These are phyloP conservation scores for Psilocybe cyanescens DNA, from an alignment of 768 basidiomycete genomes.

Conservation along the genomic window DNA sequence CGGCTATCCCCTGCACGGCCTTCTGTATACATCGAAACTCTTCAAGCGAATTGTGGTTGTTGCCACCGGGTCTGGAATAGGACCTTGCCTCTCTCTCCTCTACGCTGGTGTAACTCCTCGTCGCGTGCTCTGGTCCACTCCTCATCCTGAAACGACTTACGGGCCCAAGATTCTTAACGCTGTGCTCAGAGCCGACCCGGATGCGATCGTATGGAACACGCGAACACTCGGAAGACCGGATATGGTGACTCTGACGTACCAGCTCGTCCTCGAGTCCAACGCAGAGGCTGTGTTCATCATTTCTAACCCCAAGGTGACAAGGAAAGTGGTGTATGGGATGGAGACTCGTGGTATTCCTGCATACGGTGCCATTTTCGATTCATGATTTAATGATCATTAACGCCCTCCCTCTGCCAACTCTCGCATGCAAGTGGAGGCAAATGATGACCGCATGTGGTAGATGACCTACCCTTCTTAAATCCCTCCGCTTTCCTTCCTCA, in stretches of 20 bases:
- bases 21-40: constrained; percentile 50
- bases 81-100: constrained; percentile 43
- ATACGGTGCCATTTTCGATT: constrained; percentile 46
- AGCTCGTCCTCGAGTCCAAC: constrained; percentile 38
- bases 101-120: constrained; percentile 39
- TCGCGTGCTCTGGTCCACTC: constrained; percentile 46
- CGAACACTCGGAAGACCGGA: constrained; percentile 41
- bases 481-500: not conserved
- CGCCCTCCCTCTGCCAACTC: not conserved
- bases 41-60: constrained; percentile 57
- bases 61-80: constrained; percentile 59
- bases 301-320: constrained; percentile 43
- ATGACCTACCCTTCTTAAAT: not conserved
- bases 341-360: constrained; percentile 43
- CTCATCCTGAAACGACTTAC: constrained; percentile 42
- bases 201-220: constrained; percentile 45
- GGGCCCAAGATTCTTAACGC: constrained; percentile 42
- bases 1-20: constrained; percentile 52
- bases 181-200: constrained; percentile 40
- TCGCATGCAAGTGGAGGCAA: not conserved
- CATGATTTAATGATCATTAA: constrained; percentile 21
- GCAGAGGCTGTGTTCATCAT: constrained; percentile 47
- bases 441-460: constrained; percentile 1
- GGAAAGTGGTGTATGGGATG: constrained; percentile 44
- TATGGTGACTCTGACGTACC: constrained; percentile 42